These are phyloP conservation scores for Aspergillus intermedius DNA, from an alignment of 2,329 filamentous ascomycete genomes.

Conservation along the genomic window DNA sequence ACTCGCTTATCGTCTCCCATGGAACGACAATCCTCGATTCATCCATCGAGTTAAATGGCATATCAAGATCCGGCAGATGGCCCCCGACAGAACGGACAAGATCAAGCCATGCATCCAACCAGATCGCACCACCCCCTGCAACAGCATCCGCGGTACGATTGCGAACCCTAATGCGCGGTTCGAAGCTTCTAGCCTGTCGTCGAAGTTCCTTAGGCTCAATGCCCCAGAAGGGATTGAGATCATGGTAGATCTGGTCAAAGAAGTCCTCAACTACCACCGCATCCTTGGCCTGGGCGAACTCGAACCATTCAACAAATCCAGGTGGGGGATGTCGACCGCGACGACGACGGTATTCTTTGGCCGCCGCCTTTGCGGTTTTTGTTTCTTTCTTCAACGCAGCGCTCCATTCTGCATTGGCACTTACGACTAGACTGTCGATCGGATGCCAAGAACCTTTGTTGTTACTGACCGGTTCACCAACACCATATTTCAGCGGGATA, in stretches of 20 bases:
- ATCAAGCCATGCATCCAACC: slow-evolving; percentile 38
- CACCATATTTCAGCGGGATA: too few relatives aligned
- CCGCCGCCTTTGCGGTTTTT: slow-evolving; percentile 29
- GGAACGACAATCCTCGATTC: slow-evolving; percentile 43
- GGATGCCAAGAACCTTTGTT: slow-evolving; percentile 1
- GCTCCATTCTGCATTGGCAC: slow-evolving; percentile 9
- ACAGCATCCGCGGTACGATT: slow-evolving; percentile 32
- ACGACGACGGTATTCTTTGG: slow-evolving; percentile 37
- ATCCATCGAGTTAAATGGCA: slow-evolving; percentile 46
- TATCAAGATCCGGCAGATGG: slow-evolving; percentile 41
- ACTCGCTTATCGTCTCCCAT: slow-evolving; percentile 40
- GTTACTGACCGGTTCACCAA: too few relatives aligned
- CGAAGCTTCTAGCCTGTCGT: not conserved
- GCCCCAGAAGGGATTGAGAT: slow-evolving; percentile 46
- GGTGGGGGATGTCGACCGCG: slow-evolving; percentile 31
- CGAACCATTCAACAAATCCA: slow-evolving; percentile 43
- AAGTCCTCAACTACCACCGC: slow-evolving; percentile 42
- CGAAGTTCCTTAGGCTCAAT: slow-evolving; percentile 37
- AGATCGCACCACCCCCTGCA: slow-evolving; percentile 18
- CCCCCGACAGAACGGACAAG: slow-evolving; percentile 32
- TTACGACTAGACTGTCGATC: slow-evolving; percentile 12
- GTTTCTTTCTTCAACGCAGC: slow-evolving; percentile 24
- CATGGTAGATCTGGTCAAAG: slow-evolving; percentile 47
- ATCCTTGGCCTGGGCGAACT: slow-evolving; percentile 37
- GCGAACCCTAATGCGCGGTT: slow-evolving; percentile 35